phyloP scores from a whole-genome alignment of 2,329 filamentous ascomycete species.

The Macrophomina phaseolina region DNA sequence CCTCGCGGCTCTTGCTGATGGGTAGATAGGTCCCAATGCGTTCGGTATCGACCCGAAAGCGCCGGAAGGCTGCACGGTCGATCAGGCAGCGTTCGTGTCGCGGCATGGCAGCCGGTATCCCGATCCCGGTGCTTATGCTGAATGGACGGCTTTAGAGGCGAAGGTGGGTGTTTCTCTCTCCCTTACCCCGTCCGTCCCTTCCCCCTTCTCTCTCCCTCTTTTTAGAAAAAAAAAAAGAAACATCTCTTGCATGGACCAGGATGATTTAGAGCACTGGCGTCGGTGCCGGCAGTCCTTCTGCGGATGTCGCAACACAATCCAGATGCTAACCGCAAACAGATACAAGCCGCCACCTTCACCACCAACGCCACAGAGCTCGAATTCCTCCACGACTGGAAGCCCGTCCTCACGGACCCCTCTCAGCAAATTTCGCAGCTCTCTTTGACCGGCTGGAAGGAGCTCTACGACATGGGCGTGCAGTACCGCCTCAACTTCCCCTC shows the following conservation, averaged over 20 bases:
- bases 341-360: conserved; percentile 60
- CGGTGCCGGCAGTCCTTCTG: background rate
- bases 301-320: background rate
- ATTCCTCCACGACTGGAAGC: conserved; percentile 65
- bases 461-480: conserved; percentile 61
- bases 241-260: too few species aligned
- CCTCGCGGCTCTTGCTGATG: background rate
- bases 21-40: conserved; percentile 57
- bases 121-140: conserved; percentile 63
- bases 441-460: conserved; percentile 67
- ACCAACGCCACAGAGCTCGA: conserved; percentile 57
- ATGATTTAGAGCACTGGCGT: background rate
- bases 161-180: conserved; percentile 28
- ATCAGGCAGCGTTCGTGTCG: conserved; percentile 65
- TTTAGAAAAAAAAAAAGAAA: too few species aligned
- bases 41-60: conserved; percentile 60
- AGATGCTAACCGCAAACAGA: conserved; percentile 42
- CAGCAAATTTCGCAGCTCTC: conserved; percentile 65
- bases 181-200: too few species aligned
- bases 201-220: too few species aligned
- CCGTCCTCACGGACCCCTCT: conserved; percentile 60
- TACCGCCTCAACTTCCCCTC: conserved; percentile 53
- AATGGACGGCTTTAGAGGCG: conserved; percentile 53
- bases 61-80: conserved; percentile 63
- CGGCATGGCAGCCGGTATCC: conserved; percentile 70